Percentiles rank a stretch among this genome's conserved stretches.
Evolutionary conservation across 768 basidiomycete genomes (phyloP).

Genomic region (Tricholoma furcatifolium): DNA sequence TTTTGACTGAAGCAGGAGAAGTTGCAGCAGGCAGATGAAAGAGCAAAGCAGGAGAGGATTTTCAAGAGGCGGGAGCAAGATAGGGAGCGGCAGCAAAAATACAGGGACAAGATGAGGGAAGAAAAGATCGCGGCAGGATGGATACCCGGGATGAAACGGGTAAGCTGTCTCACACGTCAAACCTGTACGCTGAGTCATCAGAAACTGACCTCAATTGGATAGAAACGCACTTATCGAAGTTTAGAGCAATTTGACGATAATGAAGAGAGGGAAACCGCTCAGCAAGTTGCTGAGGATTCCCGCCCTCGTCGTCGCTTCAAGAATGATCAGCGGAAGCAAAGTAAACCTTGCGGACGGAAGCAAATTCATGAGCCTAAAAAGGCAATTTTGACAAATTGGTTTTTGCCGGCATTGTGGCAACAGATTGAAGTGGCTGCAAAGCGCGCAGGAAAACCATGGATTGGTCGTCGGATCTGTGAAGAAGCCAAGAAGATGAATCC

Average conservation of each 20-base stretch:
- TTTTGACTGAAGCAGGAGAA: constrained; percentile 1
- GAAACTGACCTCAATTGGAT: neutral
- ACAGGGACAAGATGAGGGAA: constrained; percentile 2
- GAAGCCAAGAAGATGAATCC: constrained; percentile 12
- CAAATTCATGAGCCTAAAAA: neutral
- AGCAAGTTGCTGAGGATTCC: constrained; percentile 13
- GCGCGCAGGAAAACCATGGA: constrained; percentile 17
- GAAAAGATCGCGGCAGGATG: constrained; percentile 1
- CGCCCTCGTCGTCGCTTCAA: neutral
- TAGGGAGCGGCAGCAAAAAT: constrained; percentile 6
- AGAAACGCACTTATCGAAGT: constrained; percentile 1
- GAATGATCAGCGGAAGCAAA: neutral
- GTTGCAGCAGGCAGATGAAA: neutral
- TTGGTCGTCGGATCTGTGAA: constrained; percentile 13
- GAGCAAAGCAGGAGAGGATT: constrained; percentile 1
- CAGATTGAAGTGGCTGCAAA: constrained; percentile 11
- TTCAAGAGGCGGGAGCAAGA: constrained; percentile 3
- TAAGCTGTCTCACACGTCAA: neutral
- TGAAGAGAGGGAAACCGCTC: neutral
- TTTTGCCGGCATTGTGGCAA: constrained; percentile 8
- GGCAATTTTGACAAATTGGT: constrained; percentile 13
- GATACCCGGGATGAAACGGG: neutral
- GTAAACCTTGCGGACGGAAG: constrained; percentile 10
- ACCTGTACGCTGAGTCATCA: neutral
- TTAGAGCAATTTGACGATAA: neutral